These are phyloP conservation scores for Casuarina equisetifolia DNA, from an alignment of 306 rosid genomes.

Conservation along the genomic window DNA sequence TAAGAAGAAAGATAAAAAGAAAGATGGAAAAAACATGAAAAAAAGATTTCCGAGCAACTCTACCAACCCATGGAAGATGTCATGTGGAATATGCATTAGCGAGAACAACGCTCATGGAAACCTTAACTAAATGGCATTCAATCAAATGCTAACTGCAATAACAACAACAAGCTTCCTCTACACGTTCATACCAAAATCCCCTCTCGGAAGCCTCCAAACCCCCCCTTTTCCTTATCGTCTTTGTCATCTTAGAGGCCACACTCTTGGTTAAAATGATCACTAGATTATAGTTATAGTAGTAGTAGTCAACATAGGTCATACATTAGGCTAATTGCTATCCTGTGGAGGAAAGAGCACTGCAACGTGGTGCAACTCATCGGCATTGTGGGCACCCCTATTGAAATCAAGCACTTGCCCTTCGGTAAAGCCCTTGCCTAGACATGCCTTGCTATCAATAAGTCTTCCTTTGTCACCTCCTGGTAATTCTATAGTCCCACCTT, in stretches of 20 bases:
- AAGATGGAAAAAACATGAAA: too few species aligned
- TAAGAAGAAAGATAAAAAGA: too few species aligned
- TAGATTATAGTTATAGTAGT: slow-evolving; percentile 28
- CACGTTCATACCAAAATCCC: slow-evolving; percentile 21
- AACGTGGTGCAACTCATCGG: slow-evolving; percentile 82
- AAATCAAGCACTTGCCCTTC: slow-evolving; percentile 70
- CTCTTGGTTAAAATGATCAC: slow-evolving; percentile 43
- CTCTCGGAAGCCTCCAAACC: slow-evolving; percentile 7
- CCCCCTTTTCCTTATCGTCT: slow-evolving; percentile 7
- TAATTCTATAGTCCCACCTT: slow-evolving; percentile 7
- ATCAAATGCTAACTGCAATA: slow-evolving; percentile 30
- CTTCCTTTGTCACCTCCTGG: slow-evolving; percentile 65
- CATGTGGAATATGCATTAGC: not conserved
- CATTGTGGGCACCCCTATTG: slow-evolving; percentile 61
- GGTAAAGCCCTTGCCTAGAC: slow-evolving; percentile 85
- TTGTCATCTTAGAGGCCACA: slow-evolving; percentile 8
- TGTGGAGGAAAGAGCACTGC: slow-evolving; percentile 85
- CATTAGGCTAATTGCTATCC: slow-evolving; percentile 72
- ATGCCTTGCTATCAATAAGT: slow-evolving; percentile 78
- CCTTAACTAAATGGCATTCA: slow-evolving; percentile 40
- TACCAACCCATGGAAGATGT: not conserved
- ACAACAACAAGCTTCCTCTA: slow-evolving; percentile 19
- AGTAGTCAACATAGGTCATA: slow-evolving; percentile 29
- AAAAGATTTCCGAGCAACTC: not conserved
- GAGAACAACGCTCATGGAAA: not conserved